A percentile compares a stretch with the other conserved stretches of the same genome.
phyloP scores from a whole-genome alignment of 2,329 filamentous ascomycete genomes.

The Sclerotinia trifoliorum region DNA sequence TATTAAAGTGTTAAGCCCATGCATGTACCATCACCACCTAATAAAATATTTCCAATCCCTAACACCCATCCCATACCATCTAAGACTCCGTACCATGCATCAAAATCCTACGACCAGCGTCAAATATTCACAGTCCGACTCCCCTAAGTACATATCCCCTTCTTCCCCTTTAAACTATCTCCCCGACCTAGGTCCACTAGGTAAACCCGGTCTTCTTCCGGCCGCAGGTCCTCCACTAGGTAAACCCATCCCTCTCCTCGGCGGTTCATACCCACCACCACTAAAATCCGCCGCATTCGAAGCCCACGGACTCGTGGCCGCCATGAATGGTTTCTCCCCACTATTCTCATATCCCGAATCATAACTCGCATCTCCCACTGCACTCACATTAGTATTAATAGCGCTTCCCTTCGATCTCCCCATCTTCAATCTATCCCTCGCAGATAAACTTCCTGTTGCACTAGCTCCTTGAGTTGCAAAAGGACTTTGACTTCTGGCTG shows the following conservation, averaged over 20 bases:
- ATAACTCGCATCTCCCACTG: slow-evolving; percentile 23
- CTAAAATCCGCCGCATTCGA: slow-evolving; percentile 45
- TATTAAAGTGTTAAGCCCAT: slow-evolving; percentile 7
- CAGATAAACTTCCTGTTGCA: slow-evolving; percentile 39
- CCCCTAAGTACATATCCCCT: not conserved
- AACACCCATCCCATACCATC: slow-evolving; percentile 14
- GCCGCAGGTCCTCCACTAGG: slow-evolving; percentile 15
- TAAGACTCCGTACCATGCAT: slow-evolving; percentile 2
- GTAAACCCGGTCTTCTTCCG: slow-evolving; percentile 12
- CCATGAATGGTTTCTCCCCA: slow-evolving; percentile 45
- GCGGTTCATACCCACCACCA: slow-evolving; percentile 39
- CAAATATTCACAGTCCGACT: not conserved
- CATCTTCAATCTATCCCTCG: slow-evolving; percentile 81
- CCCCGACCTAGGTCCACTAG: slow-evolving; percentile 12
- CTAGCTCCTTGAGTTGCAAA: not conserved
- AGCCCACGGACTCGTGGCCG: slow-evolving; percentile 51
- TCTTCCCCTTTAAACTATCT: not conserved
- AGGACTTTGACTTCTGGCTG: not conserved
- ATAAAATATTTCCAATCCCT: not conserved
- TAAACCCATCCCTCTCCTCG: slow-evolving; percentile 9
- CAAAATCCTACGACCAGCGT: slow-evolving; percentile 7
- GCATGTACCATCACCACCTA: not conserved
- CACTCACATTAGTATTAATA: slow-evolving; percentile 19
- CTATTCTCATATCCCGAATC: slow-evolving; percentile 29
- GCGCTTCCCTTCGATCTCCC: slow-evolving; percentile 53